phyloP scores from a whole-genome alignment of 2,329 filamentous ascomycete genomes.

The Lachnellula subtilissima region DNA sequence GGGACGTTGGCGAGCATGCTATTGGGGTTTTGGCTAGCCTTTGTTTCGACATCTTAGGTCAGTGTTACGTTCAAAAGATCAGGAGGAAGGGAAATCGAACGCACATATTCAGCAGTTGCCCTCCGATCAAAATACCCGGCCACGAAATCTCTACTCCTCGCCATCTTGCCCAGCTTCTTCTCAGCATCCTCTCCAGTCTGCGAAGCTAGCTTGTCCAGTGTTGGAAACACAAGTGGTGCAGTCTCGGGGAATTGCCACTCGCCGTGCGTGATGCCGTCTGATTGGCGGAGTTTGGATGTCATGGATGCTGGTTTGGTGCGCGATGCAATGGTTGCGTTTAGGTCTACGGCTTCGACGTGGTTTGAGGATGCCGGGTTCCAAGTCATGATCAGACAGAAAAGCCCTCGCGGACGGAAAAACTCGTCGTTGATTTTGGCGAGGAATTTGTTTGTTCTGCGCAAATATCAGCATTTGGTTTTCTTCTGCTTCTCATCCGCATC shows the following conservation, averaged over 20 bases:
- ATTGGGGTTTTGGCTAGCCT: constrained; percentile 8
- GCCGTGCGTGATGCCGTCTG: not conserved
- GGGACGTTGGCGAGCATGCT: constrained; percentile 6
- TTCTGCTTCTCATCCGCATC: not conserved
- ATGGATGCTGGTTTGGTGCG: not conserved
- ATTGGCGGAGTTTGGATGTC: not conserved
- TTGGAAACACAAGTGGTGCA: constrained; percentile 35
- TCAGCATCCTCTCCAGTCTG: constrained; percentile 9
- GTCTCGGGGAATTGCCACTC: constrained; percentile 27
- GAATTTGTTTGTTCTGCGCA: not conserved
- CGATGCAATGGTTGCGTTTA: not conserved
- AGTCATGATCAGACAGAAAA: constrained; percentile 47
- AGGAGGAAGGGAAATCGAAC: not conserved
- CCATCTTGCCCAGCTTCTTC: constrained; percentile 5
- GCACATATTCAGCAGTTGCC: constrained; percentile 16
- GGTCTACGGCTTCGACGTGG: not conserved
- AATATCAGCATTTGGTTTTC: not conserved
- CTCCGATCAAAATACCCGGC: constrained; percentile 16
- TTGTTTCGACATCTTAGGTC: not conserved
- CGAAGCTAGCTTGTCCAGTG: constrained; percentile 29
- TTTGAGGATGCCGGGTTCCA: constrained; percentile 2
- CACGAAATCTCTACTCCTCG: constrained; percentile 7
- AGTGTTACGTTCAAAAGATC: not conserved
- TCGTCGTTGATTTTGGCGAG: constrained; percentile 49
- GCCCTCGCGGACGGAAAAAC: constrained; percentile 50